Conservation (phyloP, 805 yeast species). For the Kuraishia ogatae region DNA sequence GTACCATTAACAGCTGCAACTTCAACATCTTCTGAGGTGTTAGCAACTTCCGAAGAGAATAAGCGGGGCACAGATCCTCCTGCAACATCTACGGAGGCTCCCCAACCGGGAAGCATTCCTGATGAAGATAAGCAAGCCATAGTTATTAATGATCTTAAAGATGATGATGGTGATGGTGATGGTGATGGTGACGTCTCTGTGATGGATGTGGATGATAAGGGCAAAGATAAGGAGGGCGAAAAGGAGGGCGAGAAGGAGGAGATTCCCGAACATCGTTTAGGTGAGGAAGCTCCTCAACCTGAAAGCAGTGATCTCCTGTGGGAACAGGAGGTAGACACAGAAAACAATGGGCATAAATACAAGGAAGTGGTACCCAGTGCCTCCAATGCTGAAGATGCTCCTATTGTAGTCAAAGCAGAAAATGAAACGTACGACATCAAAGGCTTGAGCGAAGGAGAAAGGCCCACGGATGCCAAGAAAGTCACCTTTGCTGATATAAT, state of each 20-base stretch:
- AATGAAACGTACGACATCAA: conserved; percentile 1
- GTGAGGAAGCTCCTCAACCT: no score
- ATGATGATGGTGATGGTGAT: neutral
- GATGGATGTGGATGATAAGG: neutral
- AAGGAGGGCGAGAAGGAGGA: conserved; percentile 13
- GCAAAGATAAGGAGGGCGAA: conserved; percentile 19
- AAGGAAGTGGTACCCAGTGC: neutral
- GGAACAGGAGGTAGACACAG: conserved; percentile 8
- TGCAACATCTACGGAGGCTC: neutral
- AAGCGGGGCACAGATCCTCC: no score
- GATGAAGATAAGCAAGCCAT: no score
- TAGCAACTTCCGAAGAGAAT: neutral
- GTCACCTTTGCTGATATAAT: conserved; percentile 10
- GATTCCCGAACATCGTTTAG: no score
- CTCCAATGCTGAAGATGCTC: neutral
- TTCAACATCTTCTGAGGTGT: no score
- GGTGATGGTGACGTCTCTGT: neutral
- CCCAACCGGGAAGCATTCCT: no score
- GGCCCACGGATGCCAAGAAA: conserved; percentile 6
- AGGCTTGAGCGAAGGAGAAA: neutral
- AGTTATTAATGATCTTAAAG: no score
- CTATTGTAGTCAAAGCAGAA: conserved; percentile 7
- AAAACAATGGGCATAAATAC: neutral
- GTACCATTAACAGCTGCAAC: neutral
- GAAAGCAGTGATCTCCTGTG: no score